Evolutionary conservation across 768 basidiomycete species (phyloP), one percentile per base, ranked within the genome.

Genomic region (Phylloporus sp.): DNA sequence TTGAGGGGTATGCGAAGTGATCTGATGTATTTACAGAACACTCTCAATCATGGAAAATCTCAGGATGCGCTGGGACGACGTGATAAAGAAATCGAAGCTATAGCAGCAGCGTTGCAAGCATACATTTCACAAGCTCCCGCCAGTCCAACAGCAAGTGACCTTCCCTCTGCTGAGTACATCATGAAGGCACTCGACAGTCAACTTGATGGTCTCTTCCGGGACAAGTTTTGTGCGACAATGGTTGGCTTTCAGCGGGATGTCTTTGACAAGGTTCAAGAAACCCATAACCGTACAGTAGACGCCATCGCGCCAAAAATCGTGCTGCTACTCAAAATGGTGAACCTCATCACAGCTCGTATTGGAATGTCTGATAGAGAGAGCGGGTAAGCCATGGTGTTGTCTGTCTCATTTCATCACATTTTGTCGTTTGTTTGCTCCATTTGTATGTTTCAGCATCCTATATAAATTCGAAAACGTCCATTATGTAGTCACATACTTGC

Each of bases 81-180:
- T 16, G 56, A 63, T 5, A 67, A 59, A 46, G 61, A 71, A 49
- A 53, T 60, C 5, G 58, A 68, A n/a, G 68, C 69, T 3, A 55
- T 69, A 41, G 60, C 62, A 2, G 60, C 63, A 44, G 67, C 69
- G 11, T 24, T 69, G 9, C 63, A 62, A 38, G 68, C 69, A 27
- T 70, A 59, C 31, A 66, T 70, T 43, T 58, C 68, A 39, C 69
- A 70, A 56, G 41, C 51, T 35, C 51, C 69, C 3, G 15, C 50
- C 15, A 27, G 49, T 20, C 49, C 56, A 36, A 29, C 50, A 24
- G 20, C 40, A 46, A 42, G 47, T 18, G 50, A 61, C 34, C 50
- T 66, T 42, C 67, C 64, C 8, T 62, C 69, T 18, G 45, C 53
- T 4, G 63, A 71, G 31, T 71, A 70, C 52, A 57, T 69, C 44